Base-by-base conservation (phyloP, 1,284 basidiomycete species). In the Naganishia sp. region DNA sequence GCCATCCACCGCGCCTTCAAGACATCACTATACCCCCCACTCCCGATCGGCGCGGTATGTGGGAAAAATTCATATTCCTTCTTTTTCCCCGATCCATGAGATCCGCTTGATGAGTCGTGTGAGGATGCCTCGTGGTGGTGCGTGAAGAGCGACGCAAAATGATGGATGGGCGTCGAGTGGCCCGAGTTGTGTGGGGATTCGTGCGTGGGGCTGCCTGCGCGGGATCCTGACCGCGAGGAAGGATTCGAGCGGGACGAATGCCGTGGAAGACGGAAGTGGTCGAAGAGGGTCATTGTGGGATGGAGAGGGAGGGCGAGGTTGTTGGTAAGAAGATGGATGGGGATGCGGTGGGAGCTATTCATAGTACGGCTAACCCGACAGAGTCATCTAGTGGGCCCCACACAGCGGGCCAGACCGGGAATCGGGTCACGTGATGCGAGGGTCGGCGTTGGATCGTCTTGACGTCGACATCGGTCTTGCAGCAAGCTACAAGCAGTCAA, bases 11-110 rank as follows among this genome's bases (percentile, higher is more conserved):
- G 36, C 18, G 65, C 68, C 28, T 63, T 61, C 28, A 63, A 21
- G 18, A 69, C 68, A 45, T 66, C 57, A 39, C 60, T 56, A 28
- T 65, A 69, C 6, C 68, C 68, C 16, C 68, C 68, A 21, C 53
- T 52, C 18, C 68, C 68, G n/a, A 69, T 66, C 28, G 65, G 64
- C 25, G 46, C n/a, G 13, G 44, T 25, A 21, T 49, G 36, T 2
- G 63, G 45, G 42, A 45, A 54, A 44, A 66, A 66, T 23, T 69
- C 64, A 43, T 69, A 66, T 21, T 69, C 65, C 46, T 54, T 56
- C 31, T 63, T 61, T 48, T 53, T 52, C 31, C 54, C 48, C 3
- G 45, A 46, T 39, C 65, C 64, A 43, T 66, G 68, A 13, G 55
- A 18, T 31, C 36, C 49, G 10, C 11, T 23, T 23, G 21, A 18